A percentile compares a stretch with the other conserved stretches of the same genome.
These are phyloP conservation scores for Ilyonectria robusta DNA, from an alignment of 2,329 filamentous ascomycete species.

Conservation along the genomic window DNA sequence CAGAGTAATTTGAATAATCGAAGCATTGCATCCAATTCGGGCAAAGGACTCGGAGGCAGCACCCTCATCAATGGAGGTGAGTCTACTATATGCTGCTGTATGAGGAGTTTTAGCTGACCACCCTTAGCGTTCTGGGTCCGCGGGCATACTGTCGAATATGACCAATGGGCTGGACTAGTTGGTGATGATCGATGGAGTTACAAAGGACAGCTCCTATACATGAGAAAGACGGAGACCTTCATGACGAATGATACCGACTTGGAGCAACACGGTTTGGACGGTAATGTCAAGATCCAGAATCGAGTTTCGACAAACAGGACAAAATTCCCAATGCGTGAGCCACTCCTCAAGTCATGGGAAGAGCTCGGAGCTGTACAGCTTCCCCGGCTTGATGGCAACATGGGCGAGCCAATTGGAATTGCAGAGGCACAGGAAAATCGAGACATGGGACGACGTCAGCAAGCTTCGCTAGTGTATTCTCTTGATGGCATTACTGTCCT, in stretches of 20 bases:
- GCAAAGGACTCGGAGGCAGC: slow-evolving; percentile 58
- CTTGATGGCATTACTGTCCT: slow-evolving; percentile 44
- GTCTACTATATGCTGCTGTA: not conserved
- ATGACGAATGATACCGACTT: slow-evolving; percentile 54
- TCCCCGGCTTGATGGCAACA: slow-evolving; percentile 43
- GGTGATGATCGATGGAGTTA: slow-evolving; percentile 60
- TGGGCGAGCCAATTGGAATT: slow-evolving; percentile 49
- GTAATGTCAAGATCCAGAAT: slow-evolving; percentile 52
- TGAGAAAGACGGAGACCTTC: slow-evolving; percentile 20
- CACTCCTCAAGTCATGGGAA: slow-evolving; percentile 54
- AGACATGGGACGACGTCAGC: slow-evolving; percentile 40
- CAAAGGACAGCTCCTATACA: slow-evolving; percentile 50
- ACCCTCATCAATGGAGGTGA: slow-evolving; percentile 37
- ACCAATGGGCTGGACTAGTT: slow-evolving; percentile 55
- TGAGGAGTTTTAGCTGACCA: not conserved
- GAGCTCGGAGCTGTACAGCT: slow-evolving; percentile 53
- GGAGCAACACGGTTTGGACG: slow-evolving; percentile 54
- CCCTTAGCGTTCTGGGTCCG: slow-evolving; percentile 53
- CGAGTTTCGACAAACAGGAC: slow-evolving; percentile 50
- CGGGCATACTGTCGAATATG: slow-evolving; percentile 59
- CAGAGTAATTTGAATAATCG: slow-evolving; percentile 47
- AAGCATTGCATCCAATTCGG: slow-evolving; percentile 43
- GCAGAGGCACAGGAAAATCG: slow-evolving; percentile 46
- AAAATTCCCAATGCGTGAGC: slow-evolving; percentile 55
- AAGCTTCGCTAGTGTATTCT: slow-evolving; percentile 39